Base-by-base conservation (phyloP, 83 land plant genomes). In the Thuja plicata region DNA sequence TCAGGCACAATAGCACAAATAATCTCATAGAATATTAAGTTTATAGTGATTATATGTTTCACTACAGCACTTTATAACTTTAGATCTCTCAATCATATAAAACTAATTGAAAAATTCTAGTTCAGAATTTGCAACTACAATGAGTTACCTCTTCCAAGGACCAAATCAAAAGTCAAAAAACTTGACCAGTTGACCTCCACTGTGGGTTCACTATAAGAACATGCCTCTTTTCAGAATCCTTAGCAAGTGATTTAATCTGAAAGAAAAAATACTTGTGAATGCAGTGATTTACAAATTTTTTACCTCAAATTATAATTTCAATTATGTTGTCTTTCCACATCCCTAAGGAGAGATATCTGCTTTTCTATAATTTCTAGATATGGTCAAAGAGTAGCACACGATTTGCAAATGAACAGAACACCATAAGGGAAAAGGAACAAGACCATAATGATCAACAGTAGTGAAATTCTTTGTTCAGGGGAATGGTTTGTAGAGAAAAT, bases 111-210 rank as follows among this genome's bases (percentile, higher is more conserved):
- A 32, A 48, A 50, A 12, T 17, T 4, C 1, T 34, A 8, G 52
- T 84, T 48, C 45, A 38, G 37, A 84, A 52, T 84, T 84, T 50
- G 37, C 38, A 84, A 50, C n/a, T 34, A 73, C 15, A 88, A 88
- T 16, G 40, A 27, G n/a, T 45, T 79, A 93, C 94, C 2, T 38
- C 40, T 38, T 38, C 40, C 40, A 38, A 38, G 40, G 40, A 38
- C 40, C 40, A 38, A 38, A 38, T 38, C 0, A 0, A 38, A 38
- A 38, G 40, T 38, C 40, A 38, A 2, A 38, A 38, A 38, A 38
- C 40, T 2, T 38, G 40, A 38, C 40, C 40, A 38, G 40, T 38
- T 38, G 40, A 38, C 40, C 2, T 38, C 40, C 40, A 38, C 0
- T 38, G 40, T 38, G 40, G 2, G 2, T 38, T 38, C 2, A 38